phyloP scores from a whole-genome alignment of 495 filamentous ascomycete species.

The Penicillium riverlandense region DNA sequence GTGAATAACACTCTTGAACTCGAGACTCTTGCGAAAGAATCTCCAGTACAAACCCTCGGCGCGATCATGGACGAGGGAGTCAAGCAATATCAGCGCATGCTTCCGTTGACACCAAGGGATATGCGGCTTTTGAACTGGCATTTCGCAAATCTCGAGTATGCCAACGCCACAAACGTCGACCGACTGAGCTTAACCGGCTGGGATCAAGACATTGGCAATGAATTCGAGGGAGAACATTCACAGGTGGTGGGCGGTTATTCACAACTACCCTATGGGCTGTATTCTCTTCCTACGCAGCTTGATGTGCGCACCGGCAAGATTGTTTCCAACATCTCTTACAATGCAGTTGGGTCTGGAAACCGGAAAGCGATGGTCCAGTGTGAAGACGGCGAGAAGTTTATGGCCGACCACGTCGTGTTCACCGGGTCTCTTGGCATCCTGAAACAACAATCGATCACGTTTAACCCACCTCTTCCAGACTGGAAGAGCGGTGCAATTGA shows the following conservation, averaged over 20 bases:
- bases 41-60: slow-evolving; percentile 66
- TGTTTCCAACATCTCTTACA: slow-evolving; percentile 65
- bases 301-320: slow-evolving; percentile 66
- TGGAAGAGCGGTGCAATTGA: slow-evolving; percentile 79
- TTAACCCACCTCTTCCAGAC: slow-evolving; percentile 74
- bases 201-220: slow-evolving; percentile 96
- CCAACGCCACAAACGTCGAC: slow-evolving; percentile 81
- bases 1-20: slow-evolving; percentile 65
- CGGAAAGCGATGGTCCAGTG: slow-evolving; percentile 58
- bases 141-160: slow-evolving; percentile 95
- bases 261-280: slow-evolving; percentile 77
- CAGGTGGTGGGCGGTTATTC: slow-evolving; percentile 91
- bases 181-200: slow-evolving; percentile 85
- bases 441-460: slow-evolving; percentile 66
- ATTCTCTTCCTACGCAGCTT: slow-evolving; percentile 66
- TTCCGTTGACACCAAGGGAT: slow-evolving; percentile 78
- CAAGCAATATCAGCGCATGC: slow-evolving; percentile 73
- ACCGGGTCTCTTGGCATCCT: slow-evolving; percentile 87
- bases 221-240: slow-evolving; percentile 90
- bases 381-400: slow-evolving; percentile 66
- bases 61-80: slow-evolving; percentile 86
- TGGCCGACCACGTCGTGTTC: slow-evolving; percentile 80
- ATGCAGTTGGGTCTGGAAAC: slow-evolving; percentile 28
- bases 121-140: slow-evolving; percentile 95
- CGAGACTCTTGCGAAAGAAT: slow-evolving; percentile 53